Evolutionary conservation across 2,329 filamentous ascomycete genomes (phyloP), one percentile per base, ranked within the genome.

Genomic region (Teratosphaeria nubilosa): DNA sequence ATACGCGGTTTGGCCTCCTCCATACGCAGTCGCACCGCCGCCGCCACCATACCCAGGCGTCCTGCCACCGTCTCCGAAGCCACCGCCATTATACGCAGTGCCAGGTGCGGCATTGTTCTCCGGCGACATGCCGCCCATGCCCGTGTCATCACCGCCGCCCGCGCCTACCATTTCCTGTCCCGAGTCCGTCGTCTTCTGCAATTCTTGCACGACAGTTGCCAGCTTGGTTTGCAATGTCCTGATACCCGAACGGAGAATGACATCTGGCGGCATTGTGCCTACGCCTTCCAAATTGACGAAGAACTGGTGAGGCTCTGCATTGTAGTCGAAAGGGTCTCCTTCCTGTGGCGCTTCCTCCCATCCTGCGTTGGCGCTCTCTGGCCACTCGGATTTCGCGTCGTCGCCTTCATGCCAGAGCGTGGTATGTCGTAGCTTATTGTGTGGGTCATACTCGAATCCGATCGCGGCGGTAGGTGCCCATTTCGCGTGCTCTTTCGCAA

Each of bases 401-500:
- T 95, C 88, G 65, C 86, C 83, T 78, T 99, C 94, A 72, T 90
- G 96, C 94, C 94, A 99, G 74, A 95, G 84, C 69, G 95, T 90
- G 58, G 94, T 80, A 75, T 99, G 94, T 64, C 86, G 84, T 64
- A 99, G 78, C 76, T 95, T 96, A 77, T 99, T 99, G 74, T 95
- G 88, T 60, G 94, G 94, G 72, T 99, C 94, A 74, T 99, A 99
- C 75, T 99, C 94, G 72, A 99, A 99, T 25, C 90, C 91, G 48
- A 99, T 86, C 3, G 94, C 94, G 48, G 91, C 83, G 37, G 89
- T 92, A 1, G 94, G 91, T 68, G 90, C 88, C 94, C 94, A 99
- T 75, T 99, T 99, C 10, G 94, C 90, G 75, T 99, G 94, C 74
- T 99, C 94, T 79, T 99, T 99, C 41, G 92, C 91, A 64, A 97